Conservation (phyloP, 345 rosid species). For the Arabis alpina region DNA sequence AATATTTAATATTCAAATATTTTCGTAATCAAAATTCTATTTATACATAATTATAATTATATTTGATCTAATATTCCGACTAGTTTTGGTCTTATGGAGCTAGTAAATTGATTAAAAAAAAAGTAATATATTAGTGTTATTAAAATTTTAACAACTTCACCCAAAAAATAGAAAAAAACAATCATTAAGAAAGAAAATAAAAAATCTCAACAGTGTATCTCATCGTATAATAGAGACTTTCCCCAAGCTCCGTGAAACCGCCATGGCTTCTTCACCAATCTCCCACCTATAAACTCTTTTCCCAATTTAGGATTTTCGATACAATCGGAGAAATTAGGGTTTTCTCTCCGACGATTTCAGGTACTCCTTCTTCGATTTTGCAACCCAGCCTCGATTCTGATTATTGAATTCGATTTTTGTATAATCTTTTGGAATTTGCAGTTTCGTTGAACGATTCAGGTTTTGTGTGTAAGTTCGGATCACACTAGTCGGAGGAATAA, state of each 20-base stretch:
- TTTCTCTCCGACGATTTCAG: slow-evolving; percentile 17
- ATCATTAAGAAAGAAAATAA: not conserved
- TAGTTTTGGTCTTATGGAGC: too few relatives aligned
- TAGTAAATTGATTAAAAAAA: not conserved
- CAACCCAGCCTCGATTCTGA: not conserved
- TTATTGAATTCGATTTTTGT: not conserved
- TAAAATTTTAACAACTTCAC: slow-evolving; percentile 12
- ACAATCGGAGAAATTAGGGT: slow-evolving; percentile 32
- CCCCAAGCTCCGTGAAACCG: slow-evolving; percentile 22
- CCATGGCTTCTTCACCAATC: slow-evolving; percentile 3
- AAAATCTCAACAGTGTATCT: slow-evolving; percentile 17
- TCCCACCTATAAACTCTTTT: slow-evolving; percentile 6
- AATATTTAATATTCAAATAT: too few relatives aligned
- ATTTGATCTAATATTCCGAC: too few relatives aligned
- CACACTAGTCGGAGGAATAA: slow-evolving; percentile 33
- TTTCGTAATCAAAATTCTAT: too few relatives aligned
- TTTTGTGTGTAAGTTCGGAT: not conserved
- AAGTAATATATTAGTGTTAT: not conserved
- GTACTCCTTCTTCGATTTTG: slow-evolving; percentile 24
- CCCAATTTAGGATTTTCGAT: not conserved
- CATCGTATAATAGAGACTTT: slow-evolving; percentile 20
- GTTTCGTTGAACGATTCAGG: slow-evolving; percentile 23
- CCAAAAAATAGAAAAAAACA: not conserved
- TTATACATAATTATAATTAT: too few relatives aligned
- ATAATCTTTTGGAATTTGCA: slow-evolving; percentile 5